Percentiles rank a stretch among this genome's conserved stretches.
phyloP scores from a whole-genome alignment of 129 eudicot genomes.

The Chrysanthemum lavandulifolium region DNA sequence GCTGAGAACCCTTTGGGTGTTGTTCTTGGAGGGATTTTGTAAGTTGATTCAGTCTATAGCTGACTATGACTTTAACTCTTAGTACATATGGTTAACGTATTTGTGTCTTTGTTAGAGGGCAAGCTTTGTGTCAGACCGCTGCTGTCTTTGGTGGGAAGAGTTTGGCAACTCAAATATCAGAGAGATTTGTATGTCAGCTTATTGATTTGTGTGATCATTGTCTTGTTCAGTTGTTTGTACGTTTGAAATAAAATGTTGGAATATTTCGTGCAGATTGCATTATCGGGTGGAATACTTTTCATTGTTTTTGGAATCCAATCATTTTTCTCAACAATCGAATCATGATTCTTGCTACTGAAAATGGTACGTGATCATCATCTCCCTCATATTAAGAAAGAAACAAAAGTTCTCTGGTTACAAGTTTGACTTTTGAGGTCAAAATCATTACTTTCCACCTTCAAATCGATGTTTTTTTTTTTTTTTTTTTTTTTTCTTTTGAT shows the following conservation, averaged over 20 bases:
- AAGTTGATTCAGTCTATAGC: constrained; percentile 26
- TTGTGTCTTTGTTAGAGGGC: constrained; percentile 57
- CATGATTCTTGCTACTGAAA: constrained; percentile 20
- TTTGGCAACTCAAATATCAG: constrained; percentile 72
- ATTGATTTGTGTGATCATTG: neutral
- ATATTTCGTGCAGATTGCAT: constrained; percentile 48
- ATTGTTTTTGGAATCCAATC: constrained; percentile 76
- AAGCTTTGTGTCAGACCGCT: constrained; percentile 82
- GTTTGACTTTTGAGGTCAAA: neutral
- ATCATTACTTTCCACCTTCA: no score
- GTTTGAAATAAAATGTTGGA: neutral
- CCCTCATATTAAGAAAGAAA: neutral
- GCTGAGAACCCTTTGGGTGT: constrained; percentile 92
- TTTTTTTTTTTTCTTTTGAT: no score
- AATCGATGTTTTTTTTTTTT: no score
- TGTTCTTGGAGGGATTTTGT: constrained; percentile 87
- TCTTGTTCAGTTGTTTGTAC: neutral
- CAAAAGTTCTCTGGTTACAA: neutral
- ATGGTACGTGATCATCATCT: neutral
- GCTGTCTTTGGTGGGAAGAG: constrained; percentile 90
- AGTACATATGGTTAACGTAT: neutral
- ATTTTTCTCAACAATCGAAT: constrained; percentile 46
- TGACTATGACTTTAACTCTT: neutral
- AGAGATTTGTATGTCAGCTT: constrained; percentile 48
- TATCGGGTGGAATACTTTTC: constrained; percentile 76